Conservation (phyloP, 2,329 filamentous ascomycete species). For the Aspergillus brasiliensis region DNA sequence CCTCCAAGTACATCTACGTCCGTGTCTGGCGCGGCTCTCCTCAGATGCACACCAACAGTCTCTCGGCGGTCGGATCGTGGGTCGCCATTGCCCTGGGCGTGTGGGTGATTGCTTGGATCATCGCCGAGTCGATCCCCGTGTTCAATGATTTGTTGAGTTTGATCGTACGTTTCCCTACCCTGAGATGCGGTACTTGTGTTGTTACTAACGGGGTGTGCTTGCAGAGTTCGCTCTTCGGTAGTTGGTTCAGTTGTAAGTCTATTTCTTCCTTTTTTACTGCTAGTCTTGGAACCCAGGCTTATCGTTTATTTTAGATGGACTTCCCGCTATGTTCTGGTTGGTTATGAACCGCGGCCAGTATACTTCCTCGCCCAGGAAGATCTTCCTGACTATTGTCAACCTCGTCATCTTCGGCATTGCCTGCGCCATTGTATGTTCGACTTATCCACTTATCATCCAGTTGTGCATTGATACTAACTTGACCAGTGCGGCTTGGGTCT, state of each 20-base stretch:
- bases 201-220: conserved; percentile 17
- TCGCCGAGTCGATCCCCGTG: conserved; percentile 69
- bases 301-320: conserved; percentile 28
- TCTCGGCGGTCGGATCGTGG: conserved; percentile 59
- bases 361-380: conserved; percentile 46
- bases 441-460: not conserved
- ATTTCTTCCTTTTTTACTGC: not conserved
- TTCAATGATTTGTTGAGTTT: conserved; percentile 68
- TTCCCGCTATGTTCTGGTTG: conserved; percentile 51
- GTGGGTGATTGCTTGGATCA: conserved; percentile 65
- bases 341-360: conserved; percentile 49
- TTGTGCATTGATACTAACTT: conserved; percentile 5
- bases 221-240: conserved; percentile 60
- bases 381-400: conserved; percentile 50
- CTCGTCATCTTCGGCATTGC: conserved; percentile 40
- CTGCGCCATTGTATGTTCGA: conserved; percentile 28
- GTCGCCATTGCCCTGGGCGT: conserved; percentile 55
- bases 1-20: conserved; percentile 66
- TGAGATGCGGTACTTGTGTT: not conserved
- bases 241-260: conserved; percentile 62
- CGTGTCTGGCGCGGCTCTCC: conserved; percentile 63
- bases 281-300: conserved; percentile 4
- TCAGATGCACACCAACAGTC: conserved; percentile 53
- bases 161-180: conserved; percentile 42
- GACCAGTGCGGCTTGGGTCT: conserved; percentile 44